Conservation (phyloP, 371 early-diverging fungal species). For the Actinomortierella wolfii region DNA sequence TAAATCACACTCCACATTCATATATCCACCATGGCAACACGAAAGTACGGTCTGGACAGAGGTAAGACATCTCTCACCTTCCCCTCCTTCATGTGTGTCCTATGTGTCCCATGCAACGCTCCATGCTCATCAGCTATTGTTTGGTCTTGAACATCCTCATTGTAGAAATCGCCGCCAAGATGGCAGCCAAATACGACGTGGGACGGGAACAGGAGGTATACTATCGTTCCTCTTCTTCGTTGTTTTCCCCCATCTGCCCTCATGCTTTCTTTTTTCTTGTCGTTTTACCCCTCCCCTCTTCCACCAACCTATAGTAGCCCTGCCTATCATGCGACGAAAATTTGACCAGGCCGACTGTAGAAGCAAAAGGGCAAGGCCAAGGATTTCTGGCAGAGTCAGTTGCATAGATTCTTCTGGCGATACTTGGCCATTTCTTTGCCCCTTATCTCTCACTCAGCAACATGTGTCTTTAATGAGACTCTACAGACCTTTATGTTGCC, state of each 20-base stretch:
- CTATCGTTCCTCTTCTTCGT: background rate
- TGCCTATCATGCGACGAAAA: too few relatives aligned
- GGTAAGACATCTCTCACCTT: constrained; percentile 13
- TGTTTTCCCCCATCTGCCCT: background rate
- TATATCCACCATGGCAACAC: constrained; percentile 18
- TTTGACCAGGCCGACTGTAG: too few relatives aligned
- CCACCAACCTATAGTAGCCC: too few relatives aligned
- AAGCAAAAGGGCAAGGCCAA: too few relatives aligned
- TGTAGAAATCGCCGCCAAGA: constrained; percentile 60
- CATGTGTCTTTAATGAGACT: too few relatives aligned
- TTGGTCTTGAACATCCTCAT: background rate
- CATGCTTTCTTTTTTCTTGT: background rate
- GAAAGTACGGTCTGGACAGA: constrained; percentile 47
- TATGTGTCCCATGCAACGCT: constrained; percentile 1
- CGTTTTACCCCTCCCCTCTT: too few relatives aligned
- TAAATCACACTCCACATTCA: background rate
- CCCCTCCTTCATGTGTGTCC: background rate
- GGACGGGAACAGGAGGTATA: constrained; percentile 54
- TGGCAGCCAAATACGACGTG: constrained; percentile 62
- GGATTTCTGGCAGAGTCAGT: too few relatives aligned
- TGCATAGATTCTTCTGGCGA: too few relatives aligned
- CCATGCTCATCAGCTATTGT: background rate
- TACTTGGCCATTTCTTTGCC: too few relatives aligned
- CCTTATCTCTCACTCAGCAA: too few relatives aligned
- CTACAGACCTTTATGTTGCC: too few relatives aligned